Conservation (phyloP, 805 yeast species). For the Ogataea kodamae region DNA sequence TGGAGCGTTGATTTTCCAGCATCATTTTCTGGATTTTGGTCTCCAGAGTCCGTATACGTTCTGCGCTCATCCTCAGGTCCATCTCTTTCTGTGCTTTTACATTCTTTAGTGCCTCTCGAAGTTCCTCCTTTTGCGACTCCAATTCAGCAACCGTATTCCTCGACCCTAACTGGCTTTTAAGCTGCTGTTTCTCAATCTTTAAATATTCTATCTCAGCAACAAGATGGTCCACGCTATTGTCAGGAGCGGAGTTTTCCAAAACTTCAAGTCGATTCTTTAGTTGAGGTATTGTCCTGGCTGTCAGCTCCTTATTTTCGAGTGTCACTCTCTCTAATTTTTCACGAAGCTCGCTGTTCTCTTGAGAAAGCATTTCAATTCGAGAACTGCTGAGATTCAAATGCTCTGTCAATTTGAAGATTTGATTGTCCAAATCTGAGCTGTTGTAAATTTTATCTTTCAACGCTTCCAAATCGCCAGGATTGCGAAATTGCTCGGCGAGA, state of each 20-base stretch:
- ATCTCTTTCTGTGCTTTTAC: slow-evolving; percentile 28
- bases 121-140: slow-evolving; percentile 30
- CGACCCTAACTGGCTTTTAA: slow-evolving; percentile 33
- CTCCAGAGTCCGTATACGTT: slow-evolving; percentile 25
- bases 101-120: slow-evolving; percentile 30
- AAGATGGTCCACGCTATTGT: slow-evolving; percentile 7
- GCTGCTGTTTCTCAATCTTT: slow-evolving; percentile 30
- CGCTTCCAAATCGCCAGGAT: slow-evolving; percentile 45
- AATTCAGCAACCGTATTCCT: slow-evolving; percentile 20
- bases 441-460: slow-evolving; percentile 54
- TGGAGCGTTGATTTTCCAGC: slow-evolving; percentile 9
- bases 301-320: slow-evolving; percentile 40
- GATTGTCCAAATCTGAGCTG: slow-evolving; percentile 48
- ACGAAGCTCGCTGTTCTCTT: slow-evolving; percentile 36
- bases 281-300: slow-evolving; percentile 42
- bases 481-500: slow-evolving; percentile 43
- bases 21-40: slow-evolving; percentile 20
- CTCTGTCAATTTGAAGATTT: slow-evolving; percentile 47
- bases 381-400: slow-evolving; percentile 43
- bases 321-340: slow-evolving; percentile 39
- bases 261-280: slow-evolving; percentile 41
- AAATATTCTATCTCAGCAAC: slow-evolving; percentile 29
- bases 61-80: slow-evolving; percentile 25
- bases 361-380: slow-evolving; percentile 39
- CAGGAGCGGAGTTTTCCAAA: slow-evolving; percentile 23